phyloP scores from a whole-genome alignment of 1,284 basidiomycete species.

The Marasmius oreades region DNA sequence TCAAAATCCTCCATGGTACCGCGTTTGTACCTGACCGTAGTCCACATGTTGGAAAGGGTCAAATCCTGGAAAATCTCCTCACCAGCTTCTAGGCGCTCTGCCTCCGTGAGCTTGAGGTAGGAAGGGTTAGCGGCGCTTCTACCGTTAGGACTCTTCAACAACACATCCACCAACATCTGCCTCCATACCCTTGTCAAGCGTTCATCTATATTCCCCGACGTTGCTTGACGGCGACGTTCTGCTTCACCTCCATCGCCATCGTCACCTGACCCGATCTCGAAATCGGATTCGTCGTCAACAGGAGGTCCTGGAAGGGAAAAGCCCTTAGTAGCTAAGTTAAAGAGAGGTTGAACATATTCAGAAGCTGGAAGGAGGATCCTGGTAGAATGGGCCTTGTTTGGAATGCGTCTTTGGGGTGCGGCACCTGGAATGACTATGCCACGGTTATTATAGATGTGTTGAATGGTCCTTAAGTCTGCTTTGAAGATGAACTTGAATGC shows the following conservation, averaged over 20 bases:
- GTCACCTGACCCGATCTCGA: too few relatives aligned
- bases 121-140: constrained; percentile 1
- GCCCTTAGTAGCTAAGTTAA: constrained; percentile 3
- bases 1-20: constrained; percentile 8
- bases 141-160: constrained; percentile 18
- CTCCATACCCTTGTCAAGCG: constrained; percentile 17
- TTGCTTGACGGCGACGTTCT: background rate
- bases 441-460: background rate
- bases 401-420: background rate
- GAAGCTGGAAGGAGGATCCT: background rate
- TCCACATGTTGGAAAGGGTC: constrained; percentile 17
- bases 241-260: background rate
- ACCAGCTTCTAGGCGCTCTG: constrained; percentile 1
- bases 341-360: background rate
- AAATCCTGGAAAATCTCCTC: constrained; percentile 16
- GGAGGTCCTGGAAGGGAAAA: constrained; percentile 1
- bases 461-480: background rate
- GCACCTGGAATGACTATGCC: background rate
- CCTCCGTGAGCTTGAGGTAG: constrained; percentile 16
- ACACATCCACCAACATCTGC: constrained; percentile 21
- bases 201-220: constrained; percentile 14
- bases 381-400: constrained; percentile 3
- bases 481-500: background rate
- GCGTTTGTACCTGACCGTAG: constrained; percentile 11
- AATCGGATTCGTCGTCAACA: constrained; percentile 17